These are phyloP conservation scores for Myxozyma mucilagina DNA, from an alignment of 805 yeast species.

Conservation along the genomic window DNA sequence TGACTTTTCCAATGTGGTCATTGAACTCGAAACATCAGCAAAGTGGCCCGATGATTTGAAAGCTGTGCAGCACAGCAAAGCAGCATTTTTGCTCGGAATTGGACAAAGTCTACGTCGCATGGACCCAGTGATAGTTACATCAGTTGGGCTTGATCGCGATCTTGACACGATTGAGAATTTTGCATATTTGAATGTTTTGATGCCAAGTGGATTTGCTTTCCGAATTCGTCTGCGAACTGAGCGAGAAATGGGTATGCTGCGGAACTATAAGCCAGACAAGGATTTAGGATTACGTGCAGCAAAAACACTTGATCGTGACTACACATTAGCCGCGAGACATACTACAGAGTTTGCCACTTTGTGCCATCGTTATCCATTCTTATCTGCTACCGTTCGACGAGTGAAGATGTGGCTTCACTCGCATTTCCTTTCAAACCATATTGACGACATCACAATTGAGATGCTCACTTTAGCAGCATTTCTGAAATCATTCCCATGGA, in stretches of 20 bases:
- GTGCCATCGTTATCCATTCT: slow-evolving; percentile 68
- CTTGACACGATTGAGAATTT: slow-evolving; percentile 40
- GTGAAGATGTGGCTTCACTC: slow-evolving; percentile 88
- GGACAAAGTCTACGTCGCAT: slow-evolving; percentile 48
- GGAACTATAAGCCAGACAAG: slow-evolving; percentile 46
- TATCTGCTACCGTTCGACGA: slow-evolving; percentile 76
- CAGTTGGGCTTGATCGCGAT: slow-evolving; percentile 62
- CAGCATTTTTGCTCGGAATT: slow-evolving; percentile 81
- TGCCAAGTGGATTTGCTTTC: slow-evolving; percentile 92
- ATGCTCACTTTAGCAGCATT: slow-evolving; percentile 79
- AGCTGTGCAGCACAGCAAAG: slow-evolving; percentile 84
- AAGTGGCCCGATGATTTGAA: slow-evolving; percentile 93
- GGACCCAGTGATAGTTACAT: slow-evolving; percentile 57
- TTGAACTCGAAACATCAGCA: slow-evolving; percentile 87
- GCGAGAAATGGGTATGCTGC: slow-evolving; percentile 73
- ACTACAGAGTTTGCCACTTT: slow-evolving; percentile 74
- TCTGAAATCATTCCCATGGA: slow-evolving; percentile 83
- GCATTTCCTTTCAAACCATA: slow-evolving; percentile 70
- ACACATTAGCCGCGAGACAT: slow-evolving; percentile 46
- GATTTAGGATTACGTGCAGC: slow-evolving; percentile 44
- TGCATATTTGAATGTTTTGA: slow-evolving; percentile 60
- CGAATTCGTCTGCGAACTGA: slow-evolving; percentile 74
- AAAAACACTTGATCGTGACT: slow-evolving; percentile 13
- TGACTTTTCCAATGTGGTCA: slow-evolving; percentile 66
- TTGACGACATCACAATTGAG: slow-evolving; percentile 79